These are phyloP conservation scores for Amorphotheca resinae DNA, from an alignment of 495 filamentous ascomycete species.

Conservation along the genomic window DNA sequence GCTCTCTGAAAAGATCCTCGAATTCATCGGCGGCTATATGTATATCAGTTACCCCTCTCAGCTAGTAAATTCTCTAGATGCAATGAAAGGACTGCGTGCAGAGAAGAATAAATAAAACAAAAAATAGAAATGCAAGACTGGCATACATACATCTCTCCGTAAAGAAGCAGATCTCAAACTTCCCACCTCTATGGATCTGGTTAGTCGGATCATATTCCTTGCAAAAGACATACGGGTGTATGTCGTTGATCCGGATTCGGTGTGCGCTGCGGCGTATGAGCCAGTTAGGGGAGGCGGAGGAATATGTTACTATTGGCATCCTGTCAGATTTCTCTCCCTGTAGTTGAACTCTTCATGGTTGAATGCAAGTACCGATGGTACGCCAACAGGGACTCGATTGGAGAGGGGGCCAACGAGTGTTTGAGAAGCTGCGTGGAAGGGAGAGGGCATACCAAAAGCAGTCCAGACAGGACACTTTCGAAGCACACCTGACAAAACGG, in stretches of 20 bases:
- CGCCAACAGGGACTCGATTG: too few species aligned
- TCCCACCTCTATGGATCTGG: conserved; percentile 13
- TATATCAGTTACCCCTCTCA: background rate
- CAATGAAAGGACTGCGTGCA: too few species aligned
- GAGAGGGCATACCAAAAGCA: conserved; percentile 49
- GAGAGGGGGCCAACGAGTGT: too few species aligned
- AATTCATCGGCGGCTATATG: conserved; percentile 16
- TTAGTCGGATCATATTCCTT: conserved; percentile 35
- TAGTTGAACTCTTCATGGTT: too few species aligned
- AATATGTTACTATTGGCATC: conserved; percentile 40
- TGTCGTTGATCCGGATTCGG: conserved; percentile 46
- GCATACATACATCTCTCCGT: conserved; percentile 9
- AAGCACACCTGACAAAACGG: conserved; percentile 36
- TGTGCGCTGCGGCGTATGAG: conserved; percentile 35
- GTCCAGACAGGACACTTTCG: conserved; percentile 57
- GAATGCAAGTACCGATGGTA: too few species aligned
- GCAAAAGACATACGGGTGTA: conserved; percentile 51
- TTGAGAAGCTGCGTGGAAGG: too few species aligned
- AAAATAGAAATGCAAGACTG: conserved; percentile 1
- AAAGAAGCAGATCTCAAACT: conserved; percentile 19
- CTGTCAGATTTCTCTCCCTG: background rate
- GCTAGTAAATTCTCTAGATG: background rate
- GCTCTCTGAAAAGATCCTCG: conserved; percentile 12
- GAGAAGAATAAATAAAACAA: background rate
- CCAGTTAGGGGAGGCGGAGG: conserved; percentile 45